Evolutionary conservation across 108 stramenopile genomes (phyloP), one percentile per base, ranked within the genome.

Genomic region (Pseudonitzschia pungens): DNA sequence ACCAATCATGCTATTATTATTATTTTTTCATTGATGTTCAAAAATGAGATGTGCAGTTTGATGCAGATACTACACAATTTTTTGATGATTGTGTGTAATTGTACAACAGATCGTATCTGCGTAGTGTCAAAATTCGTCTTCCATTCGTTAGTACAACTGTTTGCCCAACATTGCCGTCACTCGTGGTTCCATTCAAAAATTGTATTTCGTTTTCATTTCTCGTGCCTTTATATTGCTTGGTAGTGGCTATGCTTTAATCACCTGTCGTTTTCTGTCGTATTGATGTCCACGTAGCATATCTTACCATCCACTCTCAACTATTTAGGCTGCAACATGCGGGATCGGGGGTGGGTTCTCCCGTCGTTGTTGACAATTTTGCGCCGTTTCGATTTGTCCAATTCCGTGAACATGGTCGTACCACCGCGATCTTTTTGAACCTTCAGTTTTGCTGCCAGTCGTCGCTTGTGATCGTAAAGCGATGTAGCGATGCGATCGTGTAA

Each of bases 401-500:
- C 24, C 54, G 54, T 55, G 9, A 26, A 55, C 54, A 26, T 55
- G 26, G 54, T 22, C 2, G 54, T 55, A 4, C 54, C 54, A 5
- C 24, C 24, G 54, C 54, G 54, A 20, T 55, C 24, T 26, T 22
- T 33, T 33, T 62, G 26, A 14, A 33, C n/a, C 26, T 67, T 67
- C 3, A 48, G 44, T 24, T 50, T 44, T 16, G 44, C 42, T 24
- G 43, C 66, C 22, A 67, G 18, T 21, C 66, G 66, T 50, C 45
- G 31, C 24, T 67, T 44, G 44, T 67, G 66, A 67, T 67, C 66
- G 43, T 67, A 67, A 5, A 67, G 28, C 0, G 66, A 67, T n/a
- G 66, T 67, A n/a, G 66, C 66, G 36, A 67, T 50, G 22, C 66
- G 43, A 50, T 67, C 66, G 44, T 67, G 66, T 21, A 67, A 26